Conservation (phyloP, 176 grass and related monocot species). For the Pontederia paniculata region DNA sequence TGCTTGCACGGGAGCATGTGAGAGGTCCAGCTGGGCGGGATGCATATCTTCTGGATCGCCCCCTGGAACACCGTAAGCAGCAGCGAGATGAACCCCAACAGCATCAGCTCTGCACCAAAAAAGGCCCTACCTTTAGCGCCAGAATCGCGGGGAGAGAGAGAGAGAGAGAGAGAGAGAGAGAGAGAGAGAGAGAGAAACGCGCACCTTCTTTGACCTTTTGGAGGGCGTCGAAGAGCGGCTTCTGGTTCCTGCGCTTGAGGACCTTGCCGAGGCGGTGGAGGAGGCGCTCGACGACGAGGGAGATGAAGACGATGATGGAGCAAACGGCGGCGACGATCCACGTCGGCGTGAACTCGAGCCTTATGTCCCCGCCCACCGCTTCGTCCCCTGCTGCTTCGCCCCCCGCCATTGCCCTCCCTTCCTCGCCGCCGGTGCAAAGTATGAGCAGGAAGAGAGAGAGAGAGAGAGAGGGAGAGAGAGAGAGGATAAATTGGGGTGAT, state of each 20-base stretch:
- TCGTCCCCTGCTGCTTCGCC: neutral
- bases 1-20: constrained; percentile 28
- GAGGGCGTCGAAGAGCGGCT: constrained; percentile 33
- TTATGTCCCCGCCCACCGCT: neutral
- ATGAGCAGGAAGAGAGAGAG: too few relatives aligned
- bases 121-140: neutral
- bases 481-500: too few relatives aligned
- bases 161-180: neutral
- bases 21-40: constrained; percentile 5
- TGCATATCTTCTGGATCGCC: constrained; percentile 19
- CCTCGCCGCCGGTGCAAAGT: constrained; percentile 11
- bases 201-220: constrained; percentile 43
- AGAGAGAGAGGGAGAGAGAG: too few relatives aligned
- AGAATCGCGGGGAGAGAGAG: neutral
- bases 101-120: constrained; percentile 31
- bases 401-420: constrained; percentile 2
- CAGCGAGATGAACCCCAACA: constrained; percentile 41
- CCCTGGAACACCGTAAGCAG: constrained; percentile 35
- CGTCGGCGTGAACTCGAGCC: constrained; percentile 80
- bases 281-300: constrained; percentile 57
- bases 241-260: constrained; percentile 33
- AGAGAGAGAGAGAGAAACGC: neutral
- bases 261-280: constrained; percentile 90
- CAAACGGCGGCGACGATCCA: constrained; percentile 85
- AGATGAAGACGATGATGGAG: constrained; percentile 64